Base-by-base conservation (phyloP, 768 basidiomycete species). In the Mycena latifolia region DNA sequence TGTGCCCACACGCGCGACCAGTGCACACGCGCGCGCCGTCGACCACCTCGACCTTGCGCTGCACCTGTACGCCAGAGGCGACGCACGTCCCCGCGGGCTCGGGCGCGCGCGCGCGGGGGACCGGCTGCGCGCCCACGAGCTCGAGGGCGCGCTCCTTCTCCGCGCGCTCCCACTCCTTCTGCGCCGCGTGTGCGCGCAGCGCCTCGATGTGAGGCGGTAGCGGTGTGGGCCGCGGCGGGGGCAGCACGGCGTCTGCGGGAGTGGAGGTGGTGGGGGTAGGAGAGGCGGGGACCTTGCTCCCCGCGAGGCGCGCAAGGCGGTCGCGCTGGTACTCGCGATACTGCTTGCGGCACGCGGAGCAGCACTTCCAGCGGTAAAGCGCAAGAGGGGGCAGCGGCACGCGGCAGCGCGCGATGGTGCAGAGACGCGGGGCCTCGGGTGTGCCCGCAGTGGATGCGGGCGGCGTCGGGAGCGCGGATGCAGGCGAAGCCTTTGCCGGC, bases 11-110 rank as follows among this genome's bases (percentile, higher is more conserved):
- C 27, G 66, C 57, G 39, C 55, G 71, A 6, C 74, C 71, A 0
- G 72, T 66, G 61, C 86, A 86, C 0, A 81, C 63, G 18, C 84
- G 77, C 37, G 83, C 82, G 3, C 75, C 76, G 9, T 75, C 60
- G 22, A 78, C 72, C 22, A 46, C 33, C 41, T 57, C 51, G 20
- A 54, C 24, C 46, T 41, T 28, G 33, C 15, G n/a, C 64, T 22
- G 14, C 43, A 25, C 56, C 51, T 27, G 20, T 25, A 39, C 18
- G 2, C n/a, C 28, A 14, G 47, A 25, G 29, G 55, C 31, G 24
- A 43, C 48, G 31, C 31, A 60, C 27, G 59, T 50, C 35, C n/a
- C 54, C 61, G 18, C 43, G 2, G 20, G 5, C 41, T 35, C 33
- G 5, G 35, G 43, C 56, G 22, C 51, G 39, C 45, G 47, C 12